Conservation (phyloP, 192 early-diverging fungal species). For the Backusella sp. region DNA sequence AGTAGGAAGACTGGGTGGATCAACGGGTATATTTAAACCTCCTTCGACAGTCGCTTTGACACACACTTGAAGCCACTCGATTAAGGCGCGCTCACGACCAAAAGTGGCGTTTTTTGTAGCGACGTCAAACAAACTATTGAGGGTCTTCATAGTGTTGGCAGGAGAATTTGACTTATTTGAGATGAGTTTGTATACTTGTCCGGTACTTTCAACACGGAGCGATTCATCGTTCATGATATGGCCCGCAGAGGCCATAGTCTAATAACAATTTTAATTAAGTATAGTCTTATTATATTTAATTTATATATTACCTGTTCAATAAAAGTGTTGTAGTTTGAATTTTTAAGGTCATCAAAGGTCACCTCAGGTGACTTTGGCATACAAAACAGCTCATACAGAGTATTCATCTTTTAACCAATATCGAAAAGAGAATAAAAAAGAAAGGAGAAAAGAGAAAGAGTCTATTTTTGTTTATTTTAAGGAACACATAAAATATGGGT, state of each 20-base stretch:
- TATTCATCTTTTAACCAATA: background rate
- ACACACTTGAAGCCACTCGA: constrained; percentile 33
- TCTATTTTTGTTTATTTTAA: background rate
- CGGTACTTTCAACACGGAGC: background rate
- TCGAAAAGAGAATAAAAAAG: background rate
- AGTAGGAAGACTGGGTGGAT: background rate
- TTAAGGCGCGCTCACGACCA: constrained; percentile 18
- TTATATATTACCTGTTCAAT: constrained; percentile 10
- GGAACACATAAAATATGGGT: background rate
- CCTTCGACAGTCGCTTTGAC: constrained; percentile 16
- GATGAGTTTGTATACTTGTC: constrained; percentile 9
- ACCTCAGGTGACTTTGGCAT: background rate
- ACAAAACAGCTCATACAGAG: constrained; percentile 7
- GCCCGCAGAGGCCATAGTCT: constrained; percentile 11
- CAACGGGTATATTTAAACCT: constrained; percentile 3
- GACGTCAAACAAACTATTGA: constrained; percentile 28
- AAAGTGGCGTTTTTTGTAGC: constrained; percentile 9
- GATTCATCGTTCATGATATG: constrained; percentile 8
- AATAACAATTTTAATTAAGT: background rate
- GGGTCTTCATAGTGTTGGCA: constrained; percentile 17
- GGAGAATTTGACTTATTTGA: constrained; percentile 26
- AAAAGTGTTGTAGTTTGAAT: background rate
- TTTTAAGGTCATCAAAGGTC: background rate
- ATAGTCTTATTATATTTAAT: background rate
- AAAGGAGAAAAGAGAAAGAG: background rate